A percentile compares a stretch with the other conserved stretches of the same genome.
Evolutionary conservation across 2,329 filamentous ascomycete genomes (phyloP).

Genomic region (Monilinia laxa): DNA sequence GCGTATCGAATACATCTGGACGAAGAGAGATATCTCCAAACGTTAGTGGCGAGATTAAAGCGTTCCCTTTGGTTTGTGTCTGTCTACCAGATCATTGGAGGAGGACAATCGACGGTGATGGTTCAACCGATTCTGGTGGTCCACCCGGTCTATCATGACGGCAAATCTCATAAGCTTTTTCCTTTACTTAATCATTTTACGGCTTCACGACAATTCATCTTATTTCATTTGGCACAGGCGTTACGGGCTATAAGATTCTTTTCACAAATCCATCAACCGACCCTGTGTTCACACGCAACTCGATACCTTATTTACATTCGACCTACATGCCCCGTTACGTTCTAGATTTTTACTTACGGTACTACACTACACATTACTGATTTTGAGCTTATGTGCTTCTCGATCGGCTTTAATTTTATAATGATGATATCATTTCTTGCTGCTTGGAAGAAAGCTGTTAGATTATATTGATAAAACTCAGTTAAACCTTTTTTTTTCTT

Average conservation of each 20-base stretch:
- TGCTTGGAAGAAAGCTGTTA: constrained; percentile 23
- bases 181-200: constrained; percentile 28
- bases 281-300: constrained; percentile 10
- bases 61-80: constrained; percentile 94
- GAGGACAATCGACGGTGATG: constrained; percentile 92
- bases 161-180: not conserved
- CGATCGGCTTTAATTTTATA: constrained; percentile 31
- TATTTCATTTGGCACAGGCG: constrained; percentile 34
- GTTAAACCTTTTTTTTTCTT: constrained; percentile 28
- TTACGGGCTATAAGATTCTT: constrained; percentile 28
- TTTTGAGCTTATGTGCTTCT: constrained; percentile 31
- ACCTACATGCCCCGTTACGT: constrained; percentile 30
- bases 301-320: constrained; percentile 21
- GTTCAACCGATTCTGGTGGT: constrained; percentile 61
- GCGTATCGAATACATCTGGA: constrained; percentile 78
- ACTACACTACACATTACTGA: constrained; percentile 26
- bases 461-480: constrained; percentile 21
- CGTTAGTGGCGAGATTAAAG: constrained; percentile 83
- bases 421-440: constrained; percentile 24
- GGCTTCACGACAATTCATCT: constrained; percentile 38
- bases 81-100: constrained; percentile 95
- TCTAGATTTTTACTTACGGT: constrained; percentile 34
- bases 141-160: constrained; percentile 33
- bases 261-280: constrained; percentile 16
- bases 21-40: constrained; percentile 64